Percentiles rank a stretch among this genome's conserved stretches.
Evolutionary conservation across 1,284 basidiomycete species (phyloP).

Genomic region (Cutaneotrichosporon cyanovorans): DNA sequence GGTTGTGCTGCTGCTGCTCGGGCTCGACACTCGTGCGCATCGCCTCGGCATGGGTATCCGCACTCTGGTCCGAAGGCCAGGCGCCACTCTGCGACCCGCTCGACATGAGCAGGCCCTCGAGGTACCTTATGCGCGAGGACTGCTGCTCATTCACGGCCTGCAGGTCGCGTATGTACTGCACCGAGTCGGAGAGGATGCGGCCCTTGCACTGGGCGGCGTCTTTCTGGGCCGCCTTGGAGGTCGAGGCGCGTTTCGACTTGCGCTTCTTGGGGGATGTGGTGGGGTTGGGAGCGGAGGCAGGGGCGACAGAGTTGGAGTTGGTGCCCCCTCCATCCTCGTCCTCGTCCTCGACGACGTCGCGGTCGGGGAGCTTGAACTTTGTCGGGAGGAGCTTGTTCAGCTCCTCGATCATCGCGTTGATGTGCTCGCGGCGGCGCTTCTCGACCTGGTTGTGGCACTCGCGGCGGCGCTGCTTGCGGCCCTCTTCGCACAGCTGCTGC

Average conservation of each 20-base stretch:
- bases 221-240: slow-evolving; percentile 30
- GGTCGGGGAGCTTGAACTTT: slow-evolving; percentile 18
- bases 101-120: slow-evolving; percentile 26
- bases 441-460: slow-evolving; percentile 45
- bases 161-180: slow-evolving; percentile 38
- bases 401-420: slow-evolving; percentile 44
- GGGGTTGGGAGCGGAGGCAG: slow-evolving; percentile 35
- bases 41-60: slow-evolving; percentile 25
- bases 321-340: slow-evolving; percentile 33
- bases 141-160: slow-evolving; percentile 29
- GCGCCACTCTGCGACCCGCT: too few species aligned
- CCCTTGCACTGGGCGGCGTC: slow-evolving; percentile 41
- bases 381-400: slow-evolving; percentile 35
- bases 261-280: slow-evolving; percentile 27
- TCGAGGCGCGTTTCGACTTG: slow-evolving; percentile 28
- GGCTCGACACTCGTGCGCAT: slow-evolving; percentile 35
- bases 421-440: slow-evolving; percentile 41
- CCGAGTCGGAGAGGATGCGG: slow-evolving; percentile 34
- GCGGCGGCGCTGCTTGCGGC: slow-evolving; percentile 36
- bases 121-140: slow-evolving; percentile 29
- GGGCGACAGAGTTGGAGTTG: slow-evolving; percentile 7
- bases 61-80: too few species aligned
- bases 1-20: too few species aligned
- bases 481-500: slow-evolving; percentile 22
- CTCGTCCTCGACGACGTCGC: slow-evolving; percentile 29